These are phyloP conservation scores for Clarireedia homoeocarpa DNA, from an alignment of 2,329 filamentous ascomycete species.

Conservation along the genomic window DNA sequence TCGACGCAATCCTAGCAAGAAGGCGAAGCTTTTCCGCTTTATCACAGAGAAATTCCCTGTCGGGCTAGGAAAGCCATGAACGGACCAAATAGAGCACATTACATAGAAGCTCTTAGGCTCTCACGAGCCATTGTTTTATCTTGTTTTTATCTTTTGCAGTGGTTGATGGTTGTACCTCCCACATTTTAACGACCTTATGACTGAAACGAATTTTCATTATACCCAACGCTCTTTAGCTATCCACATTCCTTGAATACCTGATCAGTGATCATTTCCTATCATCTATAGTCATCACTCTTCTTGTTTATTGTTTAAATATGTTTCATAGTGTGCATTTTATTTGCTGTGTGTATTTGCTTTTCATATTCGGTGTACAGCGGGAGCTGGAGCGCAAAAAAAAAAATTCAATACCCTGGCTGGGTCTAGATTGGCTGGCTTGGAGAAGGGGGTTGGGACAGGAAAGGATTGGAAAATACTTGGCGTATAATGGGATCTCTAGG, in stretches of 20 bases:
- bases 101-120: conserved; percentile 8
- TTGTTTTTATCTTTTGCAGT: conserved; percentile 6
- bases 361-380: not conserved
- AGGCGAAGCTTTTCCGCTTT: conserved; percentile 28
- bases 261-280: not conserved
- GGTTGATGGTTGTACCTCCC: conserved; percentile 5
- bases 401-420: not conserved
- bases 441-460: not conserved
- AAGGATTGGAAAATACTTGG: not conserved
- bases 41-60: conserved; percentile 29
- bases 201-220: conserved; percentile 12
- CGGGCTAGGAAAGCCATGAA: conserved; percentile 22
- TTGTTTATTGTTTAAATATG: conserved; percentile 6
- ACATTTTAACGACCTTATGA: conserved; percentile 11
- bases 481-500: conserved; percentile 3
- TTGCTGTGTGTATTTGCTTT: conserved; percentile 1
- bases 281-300: conserved; percentile 4
- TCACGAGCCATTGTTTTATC: conserved; percentile 7
- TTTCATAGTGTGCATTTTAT: not conserved
- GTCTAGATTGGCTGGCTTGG: conserved; percentile 3
- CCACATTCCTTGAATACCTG: conserved; percentile 14
- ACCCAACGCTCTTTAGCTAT: conserved; percentile 27
- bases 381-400: conserved; percentile 9
- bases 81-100: not conserved
- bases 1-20: conserved; percentile 26